Conservation (phyloP, 805 yeast genomes). For the Lachancea sp. region DNA sequence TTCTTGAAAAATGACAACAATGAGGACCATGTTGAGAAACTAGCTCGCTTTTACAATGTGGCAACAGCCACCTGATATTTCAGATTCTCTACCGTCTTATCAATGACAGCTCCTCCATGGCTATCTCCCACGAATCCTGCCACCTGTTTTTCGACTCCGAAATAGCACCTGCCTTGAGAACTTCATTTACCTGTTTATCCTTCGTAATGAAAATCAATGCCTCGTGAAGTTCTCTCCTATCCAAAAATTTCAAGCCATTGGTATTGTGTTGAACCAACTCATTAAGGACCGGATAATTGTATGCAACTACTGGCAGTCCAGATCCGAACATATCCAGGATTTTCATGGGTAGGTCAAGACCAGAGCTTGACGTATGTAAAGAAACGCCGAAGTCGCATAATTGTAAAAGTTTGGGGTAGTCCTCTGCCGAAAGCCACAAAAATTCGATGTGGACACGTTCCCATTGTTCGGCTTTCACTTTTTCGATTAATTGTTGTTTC, state of each 20-base stretch:
- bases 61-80: background rate
- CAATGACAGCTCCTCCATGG: slow-evolving; percentile 23
- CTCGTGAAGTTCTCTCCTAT: slow-evolving; percentile 41
- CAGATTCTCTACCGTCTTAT: slow-evolving; percentile 8
- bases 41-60: slow-evolving; percentile 13
- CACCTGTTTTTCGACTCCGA: slow-evolving; percentile 64
- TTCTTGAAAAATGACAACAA: slow-evolving; percentile 30
- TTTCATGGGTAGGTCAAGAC: slow-evolving; percentile 95
- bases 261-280: slow-evolving; percentile 66
- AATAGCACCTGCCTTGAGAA: slow-evolving; percentile 61
- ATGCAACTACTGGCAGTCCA: slow-evolving; percentile 83
- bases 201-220: slow-evolving; percentile 35
- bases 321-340: slow-evolving; percentile 94
- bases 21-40: slow-evolving; percentile 6
- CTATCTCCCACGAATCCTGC: slow-evolving; percentile 65
- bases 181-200: slow-evolving; percentile 31
- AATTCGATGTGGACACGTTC: slow-evolving; percentile 50
- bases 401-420: slow-evolving; percentile 70
- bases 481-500: slow-evolving; percentile 43
- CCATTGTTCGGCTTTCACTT: slow-evolving; percentile 42
- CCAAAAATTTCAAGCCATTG: slow-evolving; percentile 60
- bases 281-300: slow-evolving; percentile 65
- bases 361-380: slow-evolving; percentile 85
- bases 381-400: slow-evolving; percentile 86
- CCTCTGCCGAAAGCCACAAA: slow-evolving; percentile 72